Base-by-base conservation (phyloP, 352 stramenopile species). In the Pythium phragmiticola region DNA sequence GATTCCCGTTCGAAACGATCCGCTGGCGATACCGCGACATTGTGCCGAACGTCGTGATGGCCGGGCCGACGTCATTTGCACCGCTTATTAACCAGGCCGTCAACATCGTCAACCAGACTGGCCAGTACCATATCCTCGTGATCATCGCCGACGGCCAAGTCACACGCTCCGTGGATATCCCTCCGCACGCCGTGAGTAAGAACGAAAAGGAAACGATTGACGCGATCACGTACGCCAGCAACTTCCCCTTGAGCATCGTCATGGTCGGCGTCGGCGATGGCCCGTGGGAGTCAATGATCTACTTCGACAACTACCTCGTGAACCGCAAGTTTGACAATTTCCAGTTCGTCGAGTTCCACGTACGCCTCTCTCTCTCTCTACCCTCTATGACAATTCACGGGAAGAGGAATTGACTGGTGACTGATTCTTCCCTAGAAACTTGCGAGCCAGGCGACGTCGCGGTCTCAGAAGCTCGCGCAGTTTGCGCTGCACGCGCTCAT, bases 121-220 rank as follows among this genome's bases (percentile, higher is more conserved):
- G 84, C 12, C 68, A 76, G 56, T 96, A 90, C 62, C 88, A 96
- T 71, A 94, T 96, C 52, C 79, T 96, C 13, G 77, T 96, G 47
- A 94, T 96, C 65, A 88, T 96, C 69, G 84, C 87, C 9, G 87
- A 96, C 54, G 88, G 88, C 48, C 86, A 94, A 65, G 85, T 96
- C 17, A 96, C 86, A 8, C 80, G 87, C 6, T 92, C 87, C 19
- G 80, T 90, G 58, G 87, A 95, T 68, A 84, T 90, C 48, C 83
- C 81, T 7, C 50, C 76, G 1, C 81, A 90, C 68, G 76, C 80
- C 0, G 79, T 93, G 6, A 90, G 80, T 69, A 89, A 88, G 68
- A 92, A 91, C 66, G 84, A 96, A 61, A 89, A 92, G 62, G 85
- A 94, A 50, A 96, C 83, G n/a, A 90, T 91, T 56, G 81, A 92